Base-by-base conservation (phyloP, 176 grass and related monocot genomes). In the Areca catechu region DNA sequence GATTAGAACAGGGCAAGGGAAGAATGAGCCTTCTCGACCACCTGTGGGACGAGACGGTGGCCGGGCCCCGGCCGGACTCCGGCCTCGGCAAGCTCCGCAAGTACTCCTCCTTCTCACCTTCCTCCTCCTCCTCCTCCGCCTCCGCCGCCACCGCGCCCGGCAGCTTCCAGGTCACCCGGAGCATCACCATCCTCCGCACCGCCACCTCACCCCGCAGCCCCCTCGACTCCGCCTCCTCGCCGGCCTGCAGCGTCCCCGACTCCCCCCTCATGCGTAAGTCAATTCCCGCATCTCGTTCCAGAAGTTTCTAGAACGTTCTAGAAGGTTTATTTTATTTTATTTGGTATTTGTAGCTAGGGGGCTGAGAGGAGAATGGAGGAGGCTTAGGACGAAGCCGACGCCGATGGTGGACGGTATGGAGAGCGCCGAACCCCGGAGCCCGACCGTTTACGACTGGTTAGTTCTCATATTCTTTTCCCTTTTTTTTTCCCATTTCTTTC, bases 1-100 rank as follows among this genome's bases (percentile, higher is more conserved):
- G 27, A 6, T 29, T 29, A 6, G n/a, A 53, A 20, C 2, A 18
- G 20, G 15, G 20, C 5, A 7, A 53, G 7, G 51, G 5, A 3
- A 20, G 7, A 20, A 67, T 56, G 65, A 51, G 51, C 5, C 51
- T 67, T 34, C 65, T 67, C 51, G 49, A 56, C 19, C 65, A 56
- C n/a, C 65, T 67, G 5, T 67, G 65, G 65, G 65, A 67, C 65
- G 65, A 67, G 50, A 67, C 65, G 3, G 65, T 67, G 49, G 51
- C 65, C 51, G 65, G 65, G 1, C 65, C 65, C 14, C 65, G 51
- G 18, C 65, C 51, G 49, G 49, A 54, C 51, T 51, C 24, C 25
- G 50, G 51, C 49, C 65, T 67, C 65, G 49, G 65, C 50, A 67
- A 67, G 65, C 21, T 54, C 51, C 51, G 24, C 65, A 54, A 51